Evolutionary conservation across 2,329 filamentous ascomycete species (phyloP), one percentile per base, ranked within the genome.

Genomic region (Ceratocystis cubensis): DNA sequence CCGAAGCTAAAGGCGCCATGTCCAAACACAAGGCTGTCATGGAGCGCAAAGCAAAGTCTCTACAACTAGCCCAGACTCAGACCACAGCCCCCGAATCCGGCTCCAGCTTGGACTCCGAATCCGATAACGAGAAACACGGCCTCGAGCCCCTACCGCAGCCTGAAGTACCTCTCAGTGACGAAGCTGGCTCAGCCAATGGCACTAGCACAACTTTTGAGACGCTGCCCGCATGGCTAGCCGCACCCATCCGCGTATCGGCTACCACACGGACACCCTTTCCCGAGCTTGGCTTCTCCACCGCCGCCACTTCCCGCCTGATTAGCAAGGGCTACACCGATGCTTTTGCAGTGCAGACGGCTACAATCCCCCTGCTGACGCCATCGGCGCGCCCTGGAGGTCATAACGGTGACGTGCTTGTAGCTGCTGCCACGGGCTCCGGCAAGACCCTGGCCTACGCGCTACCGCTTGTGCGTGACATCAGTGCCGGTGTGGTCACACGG

Each of bases 381-480:
- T 83, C 82, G 0, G 80, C 82, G 53, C 79, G 82, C 66, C 28
- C 53, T 3, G 28, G 28, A 25, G 78, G 82, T 45, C 81, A 85
- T 45, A 77, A 82, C 1, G 88, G 90, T 4, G 94, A 99, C 74
- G 76, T 99, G 3, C 87, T 96, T 57, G 87, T 99, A 2, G 94
- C 91, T 6, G 94, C 95, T 0, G 89, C 93, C 1, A 99, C 94
- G 0, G 94, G 94, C 7, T 97, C 94, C 0, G 94, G 94, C 66
- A 99, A 99, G 74, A 99, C 94, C 0, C 76, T 99, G 17, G 88
- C 93, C 0, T 99, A 99, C 72, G 84, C 93, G 0, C 78, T 99
- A 2, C 94, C 94, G 0, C 85, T 99, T 67, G 82, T 96, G 3
- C 84, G 91, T 59, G 86, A 88, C 63, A 78, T 99, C 62, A 86